A percentile compares a stretch with the other conserved stretches of the same genome.
Evolutionary conservation across 2,329 filamentous ascomycete genomes (phyloP).

Genomic region (Alternaria consortialis): DNA sequence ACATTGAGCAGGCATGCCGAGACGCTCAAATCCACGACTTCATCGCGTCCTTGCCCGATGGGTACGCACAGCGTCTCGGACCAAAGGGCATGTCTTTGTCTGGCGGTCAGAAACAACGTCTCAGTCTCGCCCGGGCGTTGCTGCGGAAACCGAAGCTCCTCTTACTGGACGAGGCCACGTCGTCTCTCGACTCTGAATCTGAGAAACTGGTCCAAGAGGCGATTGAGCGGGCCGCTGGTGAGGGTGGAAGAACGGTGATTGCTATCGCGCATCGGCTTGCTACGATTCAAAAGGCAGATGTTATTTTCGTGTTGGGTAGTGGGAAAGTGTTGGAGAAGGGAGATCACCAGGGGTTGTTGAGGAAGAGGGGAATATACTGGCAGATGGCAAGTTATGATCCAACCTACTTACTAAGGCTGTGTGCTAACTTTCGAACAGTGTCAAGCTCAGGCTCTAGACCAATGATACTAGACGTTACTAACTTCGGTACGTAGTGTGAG

Average conservation of each 20-base stretch:
- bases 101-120: constrained; percentile 50
- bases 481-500: neutral
- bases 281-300: constrained; percentile 51
- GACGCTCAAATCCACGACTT: constrained; percentile 54
- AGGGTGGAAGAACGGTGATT: constrained; percentile 40
- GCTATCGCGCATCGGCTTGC: constrained; percentile 50
- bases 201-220: constrained; percentile 49
- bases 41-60: constrained; percentile 46
- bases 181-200: constrained; percentile 43
- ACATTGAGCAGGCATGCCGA: constrained; percentile 44
- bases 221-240: constrained; percentile 45
- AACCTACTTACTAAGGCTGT: accelerated
- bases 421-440: constrained; percentile 32
- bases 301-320: constrained; percentile 49
- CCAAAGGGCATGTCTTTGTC: constrained; percentile 47
- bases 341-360: constrained; percentile 41
- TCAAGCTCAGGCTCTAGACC: constrained; percentile 51
- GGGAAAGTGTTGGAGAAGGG: constrained; percentile 47
- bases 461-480: constrained; percentile 13
- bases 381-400: constrained; percentile 42
- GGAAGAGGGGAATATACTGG: constrained; percentile 45
- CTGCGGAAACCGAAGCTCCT: constrained; percentile 44
- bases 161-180: constrained; percentile 50
- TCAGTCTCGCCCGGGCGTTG: constrained; percentile 46
- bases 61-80: constrained; percentile 47